phyloP scores from a whole-genome alignment of 75 land plant genomes.

The Pinus tabuliformis region DNA sequence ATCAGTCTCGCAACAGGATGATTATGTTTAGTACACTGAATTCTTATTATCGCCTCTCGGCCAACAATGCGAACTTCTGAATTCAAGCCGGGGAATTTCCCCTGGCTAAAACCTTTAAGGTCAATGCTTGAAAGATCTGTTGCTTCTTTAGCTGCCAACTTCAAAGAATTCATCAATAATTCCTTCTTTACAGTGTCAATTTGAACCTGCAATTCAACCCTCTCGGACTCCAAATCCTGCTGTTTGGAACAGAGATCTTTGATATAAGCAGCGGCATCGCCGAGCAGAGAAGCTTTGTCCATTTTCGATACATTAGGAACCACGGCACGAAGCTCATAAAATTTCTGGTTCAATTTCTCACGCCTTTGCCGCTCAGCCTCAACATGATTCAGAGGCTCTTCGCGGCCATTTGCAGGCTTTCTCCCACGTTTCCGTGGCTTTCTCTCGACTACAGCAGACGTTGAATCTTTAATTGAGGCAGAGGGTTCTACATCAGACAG shows the following conservation, averaged over 20 bases:
- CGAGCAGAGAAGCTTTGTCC: constrained; percentile 24
- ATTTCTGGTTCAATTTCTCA: constrained; percentile 26
- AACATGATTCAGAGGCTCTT: constrained; percentile 33
- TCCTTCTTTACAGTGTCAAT: neutral
- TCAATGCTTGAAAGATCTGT: neutral
- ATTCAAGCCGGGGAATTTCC: constrained; percentile 34
- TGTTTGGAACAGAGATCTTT: constrained; percentile 12
- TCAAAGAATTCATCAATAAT: constrained; percentile 1
- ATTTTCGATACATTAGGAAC: constrained; percentile 29
- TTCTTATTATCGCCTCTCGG: constrained; percentile 70
- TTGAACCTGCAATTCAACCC: constrained; percentile 6
- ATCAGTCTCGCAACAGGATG: constrained; percentile 76
- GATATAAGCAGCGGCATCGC: constrained; percentile 20
- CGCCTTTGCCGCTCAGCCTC: constrained; percentile 28
- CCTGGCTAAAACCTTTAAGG: neutral
- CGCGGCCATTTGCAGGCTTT: constrained; percentile 24
- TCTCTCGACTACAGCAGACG: constrained; percentile 6
- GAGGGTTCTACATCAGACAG: constrained; percentile 1
- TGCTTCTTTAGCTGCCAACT: constrained; percentile 6
- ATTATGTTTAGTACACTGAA: constrained; percentile 53
- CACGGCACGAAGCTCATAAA: constrained; percentile 24
- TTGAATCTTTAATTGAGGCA: constrained; percentile 16
- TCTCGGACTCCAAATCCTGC: constrained; percentile 11
- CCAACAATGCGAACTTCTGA: constrained; percentile 68
- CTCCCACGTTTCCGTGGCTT: constrained; percentile 24